phyloP scores from a whole-genome alignment of 2,329 filamentous ascomycete species.

The Colletotrichum acutatum region DNA sequence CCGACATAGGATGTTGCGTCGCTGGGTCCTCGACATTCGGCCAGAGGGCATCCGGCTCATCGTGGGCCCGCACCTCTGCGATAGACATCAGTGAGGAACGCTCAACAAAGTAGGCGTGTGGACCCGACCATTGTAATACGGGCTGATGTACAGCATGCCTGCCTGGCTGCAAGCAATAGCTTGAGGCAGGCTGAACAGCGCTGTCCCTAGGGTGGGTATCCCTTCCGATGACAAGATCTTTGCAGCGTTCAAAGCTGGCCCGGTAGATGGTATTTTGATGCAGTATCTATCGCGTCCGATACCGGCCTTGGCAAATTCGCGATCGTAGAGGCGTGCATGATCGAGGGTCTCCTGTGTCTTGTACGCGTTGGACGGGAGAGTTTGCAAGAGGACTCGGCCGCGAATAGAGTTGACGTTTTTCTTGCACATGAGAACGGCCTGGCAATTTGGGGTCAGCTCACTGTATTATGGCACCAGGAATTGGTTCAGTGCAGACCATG shows the following conservation, averaged over 20 bases:
- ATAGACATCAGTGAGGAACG: slow-evolving; percentile 2
- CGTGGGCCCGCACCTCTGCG: slow-evolving; percentile 55
- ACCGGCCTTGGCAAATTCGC: slow-evolving; percentile 56
- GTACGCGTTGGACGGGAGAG: slow-evolving; percentile 57
- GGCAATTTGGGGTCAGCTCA: background rate
- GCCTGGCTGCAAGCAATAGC: slow-evolving; percentile 62
- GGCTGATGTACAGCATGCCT: slow-evolving; percentile 58
- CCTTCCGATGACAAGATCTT: slow-evolving; percentile 54
- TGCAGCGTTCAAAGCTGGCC: slow-evolving; percentile 57
- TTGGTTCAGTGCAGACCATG: slow-evolving; percentile 43
- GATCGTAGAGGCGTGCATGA: slow-evolving; percentile 58
- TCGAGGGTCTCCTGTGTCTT: slow-evolving; percentile 55
- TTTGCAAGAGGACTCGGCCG: slow-evolving; percentile 62
- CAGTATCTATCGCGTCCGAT: slow-evolving; percentile 58
- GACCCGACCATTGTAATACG: slow-evolving; percentile 57
- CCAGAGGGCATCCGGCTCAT: slow-evolving; percentile 53
- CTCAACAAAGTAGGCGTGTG: background rate
- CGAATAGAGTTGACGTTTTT: slow-evolving; percentile 56
- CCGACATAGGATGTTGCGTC: slow-evolving; percentile 57
- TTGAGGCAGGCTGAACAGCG: slow-evolving; percentile 58
- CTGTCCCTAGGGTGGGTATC: slow-evolving; percentile 59
- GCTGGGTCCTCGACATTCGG: slow-evolving; percentile 59
- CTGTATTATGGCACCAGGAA: background rate
- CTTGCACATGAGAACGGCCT: slow-evolving; percentile 59
- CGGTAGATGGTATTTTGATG: slow-evolving; percentile 63